Conservation (phyloP, 1,284 basidiomycete species). For the Cryptococcus sp. region DNA sequence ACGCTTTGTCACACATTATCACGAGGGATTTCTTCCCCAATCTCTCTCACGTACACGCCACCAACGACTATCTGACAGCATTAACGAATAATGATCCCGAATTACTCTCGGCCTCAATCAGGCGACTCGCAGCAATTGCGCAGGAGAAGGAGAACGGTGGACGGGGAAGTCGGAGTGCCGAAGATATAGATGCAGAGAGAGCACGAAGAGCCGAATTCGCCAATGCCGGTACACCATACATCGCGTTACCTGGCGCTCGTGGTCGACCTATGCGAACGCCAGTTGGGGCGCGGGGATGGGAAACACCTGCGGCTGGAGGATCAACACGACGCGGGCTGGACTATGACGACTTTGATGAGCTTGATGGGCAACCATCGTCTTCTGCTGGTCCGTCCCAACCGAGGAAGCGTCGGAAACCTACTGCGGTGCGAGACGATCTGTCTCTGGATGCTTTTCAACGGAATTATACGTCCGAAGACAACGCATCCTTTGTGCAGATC, state of each 20-base stretch:
- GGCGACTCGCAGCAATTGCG: slow-evolving; percentile 66
- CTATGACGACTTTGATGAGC: slow-evolving; percentile 17
- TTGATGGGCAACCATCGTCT: slow-evolving; percentile 9
- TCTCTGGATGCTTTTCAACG: slow-evolving; percentile 83
- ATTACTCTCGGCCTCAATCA: slow-evolving; percentile 71
- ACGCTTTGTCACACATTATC: slow-evolving; percentile 88
- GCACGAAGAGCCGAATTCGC: slow-evolving; percentile 30
- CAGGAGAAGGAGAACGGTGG: slow-evolving; percentile 41
- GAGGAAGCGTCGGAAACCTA: slow-evolving; percentile 6
- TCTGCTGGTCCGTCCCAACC: slow-evolving; percentile 14
- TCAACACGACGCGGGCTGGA: slow-evolving; percentile 17
- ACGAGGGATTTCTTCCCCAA: slow-evolving; percentile 97
- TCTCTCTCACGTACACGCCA: slow-evolving; percentile 80
- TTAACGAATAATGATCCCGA: slow-evolving; percentile 70
- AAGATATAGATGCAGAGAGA: slow-evolving; percentile 21
- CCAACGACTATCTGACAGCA: slow-evolving; percentile 80
- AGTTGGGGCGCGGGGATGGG: slow-evolving; percentile 47
- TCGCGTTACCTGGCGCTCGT: slow-evolving; percentile 29
- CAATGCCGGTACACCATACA: slow-evolving; percentile 44
- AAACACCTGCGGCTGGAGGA: slow-evolving; percentile 35
- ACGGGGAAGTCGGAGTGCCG: slow-evolving; percentile 10
- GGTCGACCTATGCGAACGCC: slow-evolving; percentile 34
- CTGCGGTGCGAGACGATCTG: slow-evolving; percentile 54
- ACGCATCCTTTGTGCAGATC: slow-evolving; percentile 88
- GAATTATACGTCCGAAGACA: slow-evolving; percentile 90